Conservation (phyloP, 176 grass and related monocot species). For the Miscanthus lutarioriparius region DNA sequence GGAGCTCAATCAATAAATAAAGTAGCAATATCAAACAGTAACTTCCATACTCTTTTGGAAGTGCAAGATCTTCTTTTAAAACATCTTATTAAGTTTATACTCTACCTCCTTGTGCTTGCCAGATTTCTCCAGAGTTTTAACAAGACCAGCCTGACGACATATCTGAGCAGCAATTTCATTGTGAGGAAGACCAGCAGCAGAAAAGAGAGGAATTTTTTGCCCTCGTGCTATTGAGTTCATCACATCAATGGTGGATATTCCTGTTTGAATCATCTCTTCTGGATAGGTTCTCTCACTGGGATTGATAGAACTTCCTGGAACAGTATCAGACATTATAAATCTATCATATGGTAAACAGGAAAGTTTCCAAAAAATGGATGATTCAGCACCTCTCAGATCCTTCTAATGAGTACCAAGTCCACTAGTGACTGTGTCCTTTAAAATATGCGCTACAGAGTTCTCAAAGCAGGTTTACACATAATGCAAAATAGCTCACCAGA, state of each 20-base stretch:
- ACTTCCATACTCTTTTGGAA: background rate
- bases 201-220: constrained; percentile 99
- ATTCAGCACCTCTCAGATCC: background rate
- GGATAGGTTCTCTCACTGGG: constrained; percentile 99
- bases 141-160: constrained; percentile 98
- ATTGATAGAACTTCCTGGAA: constrained; percentile 97
- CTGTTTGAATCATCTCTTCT: constrained; percentile 99
- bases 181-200: constrained; percentile 97
- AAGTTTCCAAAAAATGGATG: background rate
- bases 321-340: constrained; percentile 8
- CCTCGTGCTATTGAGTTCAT: constrained; percentile 99
- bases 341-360: constrained; percentile 3
- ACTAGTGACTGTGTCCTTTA: background rate
- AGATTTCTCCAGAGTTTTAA: constrained; percentile 85
- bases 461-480: background rate
- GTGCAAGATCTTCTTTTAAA: background rate
- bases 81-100: background rate
- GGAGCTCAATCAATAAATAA: constrained; percentile 2
- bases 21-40: constrained; percentile 18
- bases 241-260: constrained; percentile 99
- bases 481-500: constrained; percentile 60
- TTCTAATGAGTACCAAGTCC: background rate
- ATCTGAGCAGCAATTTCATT: constrained; percentile 99
- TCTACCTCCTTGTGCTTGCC: constrained; percentile 67
- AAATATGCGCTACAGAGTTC: background rate